These are phyloP conservation scores for Coleophoma cylindrospora DNA, from an alignment of 2,329 filamentous ascomycete species.

Conservation along the genomic window DNA sequence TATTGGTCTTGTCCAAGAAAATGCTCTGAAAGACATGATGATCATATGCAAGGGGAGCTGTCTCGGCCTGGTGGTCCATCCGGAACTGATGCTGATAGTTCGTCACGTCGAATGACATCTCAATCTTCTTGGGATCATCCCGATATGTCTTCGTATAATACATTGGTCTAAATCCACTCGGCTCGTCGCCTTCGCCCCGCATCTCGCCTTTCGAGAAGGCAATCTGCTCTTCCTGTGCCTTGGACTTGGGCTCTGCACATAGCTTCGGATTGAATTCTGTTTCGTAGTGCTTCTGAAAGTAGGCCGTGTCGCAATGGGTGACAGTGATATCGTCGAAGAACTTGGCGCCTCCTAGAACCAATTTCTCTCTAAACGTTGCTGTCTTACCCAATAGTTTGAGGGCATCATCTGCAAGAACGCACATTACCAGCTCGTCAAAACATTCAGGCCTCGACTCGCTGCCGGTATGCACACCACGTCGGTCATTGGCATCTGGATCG, in stretches of 20 bases:
- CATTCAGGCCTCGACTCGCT: conserved; percentile 41
- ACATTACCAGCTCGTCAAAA: conserved; percentile 64
- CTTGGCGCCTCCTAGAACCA: conserved; percentile 65
- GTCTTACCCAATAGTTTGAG: conserved; percentile 54
- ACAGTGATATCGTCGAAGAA: conserved; percentile 65
- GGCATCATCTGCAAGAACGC: conserved; percentile 59
- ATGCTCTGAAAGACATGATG: conserved; percentile 67
- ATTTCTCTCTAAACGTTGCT: conserved; percentile 55
- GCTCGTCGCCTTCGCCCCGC: conserved; percentile 46
- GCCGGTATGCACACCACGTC: conserved; percentile 26
- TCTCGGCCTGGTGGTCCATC: conserved; percentile 17
- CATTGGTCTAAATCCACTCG: conserved; percentile 54
- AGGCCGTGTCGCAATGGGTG: conserved; percentile 59
- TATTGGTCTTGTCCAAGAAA: conserved; percentile 54
- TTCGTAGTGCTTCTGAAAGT: conserved; percentile 66
- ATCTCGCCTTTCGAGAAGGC: conserved; percentile 37
- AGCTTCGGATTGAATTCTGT: conserved; percentile 49
- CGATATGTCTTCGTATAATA: conserved; percentile 60
- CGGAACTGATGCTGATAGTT: conserved; percentile 73
- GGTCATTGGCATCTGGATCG: conserved; percentile 46
- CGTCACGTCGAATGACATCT: conserved; percentile 71
- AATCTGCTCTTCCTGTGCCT: conserved; percentile 33
- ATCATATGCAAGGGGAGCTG: conserved; percentile 29
- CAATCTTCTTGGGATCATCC: conserved; percentile 50
- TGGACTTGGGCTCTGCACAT: conserved; percentile 40